These are phyloP conservation scores for Oryza coarctata DNA, from an alignment of 176 grass and related monocot species.

Conservation along the genomic window DNA sequence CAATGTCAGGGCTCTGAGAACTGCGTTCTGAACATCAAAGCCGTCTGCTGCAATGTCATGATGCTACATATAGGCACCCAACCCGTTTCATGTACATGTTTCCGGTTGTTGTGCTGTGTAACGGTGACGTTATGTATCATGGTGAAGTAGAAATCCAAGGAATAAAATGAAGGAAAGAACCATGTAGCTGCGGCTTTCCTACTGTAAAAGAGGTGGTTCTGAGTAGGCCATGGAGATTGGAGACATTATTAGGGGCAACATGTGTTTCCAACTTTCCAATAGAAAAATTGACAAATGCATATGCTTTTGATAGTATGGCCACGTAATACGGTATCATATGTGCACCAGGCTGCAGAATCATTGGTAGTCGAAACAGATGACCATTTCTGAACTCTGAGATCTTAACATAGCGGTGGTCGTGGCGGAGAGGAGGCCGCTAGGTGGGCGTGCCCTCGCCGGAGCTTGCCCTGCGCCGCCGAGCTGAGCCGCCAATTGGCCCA, in stretches of 20 bases:
- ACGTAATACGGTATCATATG: no score
- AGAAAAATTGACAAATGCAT: background rate
- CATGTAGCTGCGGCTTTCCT: background rate
- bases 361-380: no score
- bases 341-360: no score
- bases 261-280: no score
- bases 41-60: background rate
- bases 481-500: no score
- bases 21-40: background rate
- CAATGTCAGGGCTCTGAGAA: conserved; percentile 74
- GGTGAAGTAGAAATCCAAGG: background rate
- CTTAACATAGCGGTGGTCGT: no score
- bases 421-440: no score
- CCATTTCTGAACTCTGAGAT: no score
- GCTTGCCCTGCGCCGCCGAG: no score
- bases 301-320: background rate
- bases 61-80: background rate
- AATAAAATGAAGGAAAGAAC: conserved; percentile 10
- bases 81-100: background rate
- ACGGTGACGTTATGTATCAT: background rate
- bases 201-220: background rate
- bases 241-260: background rate
- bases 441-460: no score
- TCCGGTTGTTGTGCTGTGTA: background rate
- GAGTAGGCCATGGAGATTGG: background rate